A percentile compares a stretch with the other conserved stretches of the same genome.
Evolutionary conservation across 768 basidiomycete genomes (phyloP).

Genomic region (Xanthoconium stramineum): DNA sequence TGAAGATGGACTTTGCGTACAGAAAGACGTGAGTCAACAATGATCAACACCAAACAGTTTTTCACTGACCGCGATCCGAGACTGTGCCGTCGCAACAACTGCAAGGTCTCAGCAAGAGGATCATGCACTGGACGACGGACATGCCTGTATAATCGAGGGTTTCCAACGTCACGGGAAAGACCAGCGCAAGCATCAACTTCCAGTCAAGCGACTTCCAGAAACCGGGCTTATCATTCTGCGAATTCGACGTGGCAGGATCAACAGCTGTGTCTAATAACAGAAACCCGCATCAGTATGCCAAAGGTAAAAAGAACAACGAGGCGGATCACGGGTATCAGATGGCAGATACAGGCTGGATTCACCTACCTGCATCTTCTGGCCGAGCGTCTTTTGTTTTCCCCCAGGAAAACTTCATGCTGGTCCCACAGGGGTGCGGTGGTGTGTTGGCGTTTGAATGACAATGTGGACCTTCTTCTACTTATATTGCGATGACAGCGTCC

Average conservation of each 20-base stretch:
- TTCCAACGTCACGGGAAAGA: slow-evolving; percentile 43
- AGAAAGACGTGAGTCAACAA: neutral
- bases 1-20: slow-evolving; percentile 25
- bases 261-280: neutral
- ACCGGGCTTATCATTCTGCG: slow-evolving; percentile 4
- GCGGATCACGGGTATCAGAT: neutral
- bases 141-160: slow-evolving; percentile 31
- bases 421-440: neutral
- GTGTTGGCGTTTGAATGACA: neutral
- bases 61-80: slow-evolving; percentile 44
- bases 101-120: neutral
- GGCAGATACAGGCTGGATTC: neutral
- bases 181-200: slow-evolving; percentile 34
- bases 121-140: neutral
- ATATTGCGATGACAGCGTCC: neutral
- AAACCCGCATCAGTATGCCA: neutral
- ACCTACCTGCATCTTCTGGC: neutral
- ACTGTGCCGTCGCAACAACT: slow-evolving; percentile 53
- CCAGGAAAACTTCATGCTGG: slow-evolving; percentile 9
- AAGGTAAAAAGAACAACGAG: neutral
- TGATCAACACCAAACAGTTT: neutral
- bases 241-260: neutral
- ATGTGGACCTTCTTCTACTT: neutral
- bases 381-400: slow-evolving; percentile 1
- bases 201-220: slow-evolving; percentile 30